These are phyloP conservation scores for Aspergillus nanangensis DNA, from an alignment of 495 filamentous ascomycete species.

Conservation along the genomic window DNA sequence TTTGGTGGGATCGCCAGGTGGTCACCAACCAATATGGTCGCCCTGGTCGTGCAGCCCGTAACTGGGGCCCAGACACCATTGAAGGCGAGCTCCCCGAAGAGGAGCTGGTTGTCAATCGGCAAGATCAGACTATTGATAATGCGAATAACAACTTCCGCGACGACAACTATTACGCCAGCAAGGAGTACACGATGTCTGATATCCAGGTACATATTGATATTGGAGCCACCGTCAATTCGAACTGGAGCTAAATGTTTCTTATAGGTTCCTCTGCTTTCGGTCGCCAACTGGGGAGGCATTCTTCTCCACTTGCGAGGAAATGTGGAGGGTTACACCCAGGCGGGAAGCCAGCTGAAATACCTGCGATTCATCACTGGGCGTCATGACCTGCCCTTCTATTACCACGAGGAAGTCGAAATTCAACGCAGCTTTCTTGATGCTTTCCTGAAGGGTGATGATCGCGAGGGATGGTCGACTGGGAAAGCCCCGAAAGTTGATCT, in stretches of 20 bases:
- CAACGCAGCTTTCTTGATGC: slow-evolving; percentile 64
- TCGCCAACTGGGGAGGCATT: slow-evolving; percentile 66
- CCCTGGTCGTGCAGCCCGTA: slow-evolving; percentile 24
- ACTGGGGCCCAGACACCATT: slow-evolving; percentile 51
- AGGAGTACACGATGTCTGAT: slow-evolving; percentile 55
- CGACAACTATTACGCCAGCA: slow-evolving; percentile 56
- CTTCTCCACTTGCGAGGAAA: slow-evolving; percentile 61
- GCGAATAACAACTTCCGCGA: slow-evolving; percentile 49
- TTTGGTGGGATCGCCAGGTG: slow-evolving; percentile 66
- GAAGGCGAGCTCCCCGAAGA: slow-evolving; percentile 56
- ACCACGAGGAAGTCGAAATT: slow-evolving; percentile 57
- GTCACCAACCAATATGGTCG: slow-evolving; percentile 59
- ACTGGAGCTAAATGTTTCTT: slow-evolving; percentile 22
- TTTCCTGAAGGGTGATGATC: slow-evolving; percentile 62
- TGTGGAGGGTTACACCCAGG: slow-evolving; percentile 55
- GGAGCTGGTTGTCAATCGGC: slow-evolving; percentile 55
- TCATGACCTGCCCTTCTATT: slow-evolving; percentile 71
- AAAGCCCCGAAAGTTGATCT: slow-evolving; percentile 53
- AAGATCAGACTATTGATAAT: slow-evolving; percentile 60
- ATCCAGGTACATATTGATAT: slow-evolving; percentile 40
- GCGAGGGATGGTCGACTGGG: slow-evolving; percentile 53
- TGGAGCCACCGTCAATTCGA: too few species aligned
- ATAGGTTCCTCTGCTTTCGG: slow-evolving; percentile 55
- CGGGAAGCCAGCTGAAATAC: slow-evolving; percentile 59
- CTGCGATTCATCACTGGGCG: slow-evolving; percentile 63